Percentiles rank a stretch among this genome's conserved stretches.
Conservation (phyloP, 176 grass and related monocot species). For the Luzula sylvatica region DNA sequence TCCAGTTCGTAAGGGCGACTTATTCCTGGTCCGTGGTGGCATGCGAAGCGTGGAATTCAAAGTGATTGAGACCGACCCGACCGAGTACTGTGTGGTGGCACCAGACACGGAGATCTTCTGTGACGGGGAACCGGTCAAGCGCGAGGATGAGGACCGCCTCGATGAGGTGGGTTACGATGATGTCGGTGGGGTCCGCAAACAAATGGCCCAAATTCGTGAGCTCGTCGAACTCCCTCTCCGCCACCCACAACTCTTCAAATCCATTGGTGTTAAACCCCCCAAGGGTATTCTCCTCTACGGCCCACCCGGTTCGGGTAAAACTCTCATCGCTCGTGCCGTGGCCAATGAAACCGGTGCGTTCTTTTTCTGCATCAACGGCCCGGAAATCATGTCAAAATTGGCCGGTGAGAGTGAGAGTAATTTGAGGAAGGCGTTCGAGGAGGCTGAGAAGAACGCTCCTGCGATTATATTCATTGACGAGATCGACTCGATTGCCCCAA, state of each 20-base stretch:
- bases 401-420: conserved; percentile 57
- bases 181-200: conserved; percentile 53
- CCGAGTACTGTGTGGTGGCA: conserved; percentile 36
- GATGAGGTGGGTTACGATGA: conserved; percentile 48
- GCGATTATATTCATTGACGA: conserved; percentile 66
- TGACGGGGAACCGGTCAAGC: conserved; percentile 36
- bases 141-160: conserved; percentile 50
- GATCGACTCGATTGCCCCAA: conserved; percentile 41
- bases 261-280: conserved; percentile 50
- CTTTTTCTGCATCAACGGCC: conserved; percentile 50
- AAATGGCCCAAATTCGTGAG: conserved; percentile 45
- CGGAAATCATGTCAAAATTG: conserved; percentile 58
- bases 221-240: conserved; percentile 46
- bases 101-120: conserved; percentile 34
- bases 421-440: conserved; percentile 50
- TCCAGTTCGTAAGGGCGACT: conserved; percentile 44
- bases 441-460: conserved; percentile 53
- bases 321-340: conserved; percentile 39
- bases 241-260: conserved; percentile 50
- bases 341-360: conserved; percentile 49
- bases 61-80: conserved; percentile 29
- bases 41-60: conserved; percentile 58
- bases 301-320: conserved; percentile 45
- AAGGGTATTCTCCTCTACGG: conserved; percentile 51
- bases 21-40: conserved; percentile 48